Evolutionary conservation across 1,284 basidiomycete species (phyloP), one percentile per base, ranked within the genome.

Genomic region (Sporisorium reilianum): DNA sequence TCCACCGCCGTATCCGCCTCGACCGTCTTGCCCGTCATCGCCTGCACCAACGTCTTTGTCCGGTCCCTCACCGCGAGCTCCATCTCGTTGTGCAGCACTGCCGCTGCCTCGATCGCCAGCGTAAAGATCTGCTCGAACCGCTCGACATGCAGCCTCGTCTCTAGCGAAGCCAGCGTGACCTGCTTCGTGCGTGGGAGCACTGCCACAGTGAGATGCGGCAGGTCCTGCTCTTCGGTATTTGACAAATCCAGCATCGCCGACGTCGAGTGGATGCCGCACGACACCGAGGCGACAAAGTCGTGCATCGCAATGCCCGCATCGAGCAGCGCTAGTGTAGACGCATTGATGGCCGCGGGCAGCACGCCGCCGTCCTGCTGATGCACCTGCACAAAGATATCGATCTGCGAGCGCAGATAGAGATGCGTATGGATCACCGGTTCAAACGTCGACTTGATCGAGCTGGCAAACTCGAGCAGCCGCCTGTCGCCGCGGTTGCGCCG

Each of bases 331-430:
- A 99, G 89, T 5, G 95, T 96, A 1, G 94, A 93, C 23, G 92
- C 95, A 85, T 99, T 99, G 82, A 99, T 93, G 72, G 94, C 92
- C 5, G 95, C 91, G 58, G 94, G 92, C n/a, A 99, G 89, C 40
- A 97, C 75, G 86, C 88, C 88, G 32, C 96, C 96, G 82, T 99
- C 96, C 83, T 95, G 92, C 79, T 95, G 92, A 46, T 97, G 87
- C 32, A 99, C 91, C 84, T 96, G 93, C 12, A 99, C 89, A 85
- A 92, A 93, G 66, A 99, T 91, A 85, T 97, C 93, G 84, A 99
- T 96, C 84, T 95, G 91, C 30, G 93, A 93, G 55, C 96, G 91
- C 8, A 96, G 96, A 85, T 96, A 98, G 51, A 98, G 89, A 73
- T 89, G 89, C 1, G 92, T 92, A 84, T 95, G 92, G 41, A 99